Conservation (phyloP, 495 filamentous ascomycete genomes). For the Aspergillus panamensis region DNA sequence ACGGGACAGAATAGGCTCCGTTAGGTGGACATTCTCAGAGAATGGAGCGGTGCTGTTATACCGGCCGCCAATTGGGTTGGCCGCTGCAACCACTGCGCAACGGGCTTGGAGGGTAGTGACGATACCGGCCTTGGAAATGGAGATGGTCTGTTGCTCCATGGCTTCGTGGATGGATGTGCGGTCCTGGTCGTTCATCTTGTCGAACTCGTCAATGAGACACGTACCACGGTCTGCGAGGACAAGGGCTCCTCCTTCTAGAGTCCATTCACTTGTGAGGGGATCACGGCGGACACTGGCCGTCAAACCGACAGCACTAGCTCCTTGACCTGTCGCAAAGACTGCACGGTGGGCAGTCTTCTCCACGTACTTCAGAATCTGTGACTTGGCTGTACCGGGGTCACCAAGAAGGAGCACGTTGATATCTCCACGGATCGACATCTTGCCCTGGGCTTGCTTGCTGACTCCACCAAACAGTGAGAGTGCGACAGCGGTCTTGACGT, state of each 20-base stretch:
- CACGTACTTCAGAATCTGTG: slow-evolving; percentile 95
- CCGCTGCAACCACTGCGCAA: slow-evolving; percentile 94
- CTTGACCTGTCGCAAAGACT: slow-evolving; percentile 97
- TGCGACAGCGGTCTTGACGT: slow-evolving; percentile 97
- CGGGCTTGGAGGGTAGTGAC: slow-evolving; percentile 97
- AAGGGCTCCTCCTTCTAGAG: slow-evolving; percentile 91
- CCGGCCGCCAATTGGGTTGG: slow-evolving; percentile 92
- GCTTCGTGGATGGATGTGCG: slow-evolving; percentile 98
- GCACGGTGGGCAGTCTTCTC: slow-evolving; percentile 97
- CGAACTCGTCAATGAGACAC: slow-evolving; percentile 98
- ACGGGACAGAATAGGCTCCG: slow-evolving; percentile 95
- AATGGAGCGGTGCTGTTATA: slow-evolving; percentile 97
- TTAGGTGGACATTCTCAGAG: slow-evolving; percentile 92
- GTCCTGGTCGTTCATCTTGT: slow-evolving; percentile 99
- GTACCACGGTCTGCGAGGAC: slow-evolving; percentile 94
- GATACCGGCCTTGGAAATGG: slow-evolving; percentile 98
- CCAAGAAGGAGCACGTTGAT: slow-evolving; percentile 97
- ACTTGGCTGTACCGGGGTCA: slow-evolving; percentile 98
- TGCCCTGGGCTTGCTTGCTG: slow-evolving; percentile 81
- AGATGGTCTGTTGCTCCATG: slow-evolving; percentile 99
- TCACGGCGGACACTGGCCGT: slow-evolving; percentile 95
- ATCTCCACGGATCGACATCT: slow-evolving; percentile 89
- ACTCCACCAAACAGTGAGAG: slow-evolving; percentile 95
- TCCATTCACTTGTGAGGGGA: slow-evolving; percentile 96
- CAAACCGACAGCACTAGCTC: slow-evolving; percentile 95